Base-by-base conservation (phyloP, 1,284 basidiomycete species). In the Cryptococcus sp. region DNA sequence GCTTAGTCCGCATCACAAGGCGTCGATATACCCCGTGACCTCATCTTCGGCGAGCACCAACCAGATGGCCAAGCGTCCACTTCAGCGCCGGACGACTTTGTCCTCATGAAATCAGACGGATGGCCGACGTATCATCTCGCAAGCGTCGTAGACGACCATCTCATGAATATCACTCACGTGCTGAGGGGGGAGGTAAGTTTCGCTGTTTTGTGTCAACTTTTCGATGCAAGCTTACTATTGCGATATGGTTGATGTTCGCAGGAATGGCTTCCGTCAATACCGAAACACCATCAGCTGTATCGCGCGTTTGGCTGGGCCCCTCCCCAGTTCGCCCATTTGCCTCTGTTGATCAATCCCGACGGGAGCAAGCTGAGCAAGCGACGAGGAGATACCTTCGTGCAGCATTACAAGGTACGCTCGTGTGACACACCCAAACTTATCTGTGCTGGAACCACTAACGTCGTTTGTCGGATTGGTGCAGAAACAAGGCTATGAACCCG, bases 51-150 rank as follows among this genome's bases (percentile, higher is more conserved):
- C 11, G 55, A 63, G 16, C 58, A 66, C 4, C 63, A 72, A 51
- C 63, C 63, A 13, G 70, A 61, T 23, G 30, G 30, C 7, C 30
- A 35, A 35, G 30, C 30, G 13, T 58, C 64, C 3, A 54, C 58
- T 15, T 53, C 64, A 5, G 63, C 67, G 13, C 46, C 50, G 3
- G 96, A 94, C 35, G 95, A 99, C 73, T 93, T 93, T 13, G 86
- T 99, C 53, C 80, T 99, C 1, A 81, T 98, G 64, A 99, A 99
- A 78, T 88, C 89, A 0, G 94, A 99, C 74, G 82, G 86, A 0
- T 95, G 90, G 76, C 96, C 96, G 1, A 99, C 96, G 0, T 99
- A 99, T 73, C 96, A 99, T 66, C 85, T 99, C 2, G 95, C 96
- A 0, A 94, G 87, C 35, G 91, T 99, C 0, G 91, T 96, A 0